Evolutionary conservation across 106 monocot species (phyloP).

Genomic region (Dioscorea dumetorum): DNA sequence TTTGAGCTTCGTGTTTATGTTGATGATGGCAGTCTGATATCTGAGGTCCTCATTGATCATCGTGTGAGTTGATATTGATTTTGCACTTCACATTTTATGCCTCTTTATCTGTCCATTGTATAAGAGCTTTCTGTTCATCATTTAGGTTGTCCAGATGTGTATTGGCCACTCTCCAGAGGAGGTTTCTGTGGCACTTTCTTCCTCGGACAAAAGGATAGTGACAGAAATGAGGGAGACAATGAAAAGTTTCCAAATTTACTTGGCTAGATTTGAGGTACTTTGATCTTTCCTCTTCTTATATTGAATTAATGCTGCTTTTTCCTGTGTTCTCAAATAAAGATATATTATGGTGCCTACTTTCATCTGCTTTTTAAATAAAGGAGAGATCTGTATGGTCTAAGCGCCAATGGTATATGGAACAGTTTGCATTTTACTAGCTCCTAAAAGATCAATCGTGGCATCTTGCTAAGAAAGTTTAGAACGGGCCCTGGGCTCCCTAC

Average conservation of each 20-base stretch:
- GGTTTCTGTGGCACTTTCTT: slow-evolving; percentile 61
- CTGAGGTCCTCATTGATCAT: slow-evolving; percentile 72
- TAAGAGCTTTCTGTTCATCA: not conserved
- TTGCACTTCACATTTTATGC: too few species aligned
- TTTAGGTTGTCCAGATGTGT: slow-evolving; percentile 63
- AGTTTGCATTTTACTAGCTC: not conserved
- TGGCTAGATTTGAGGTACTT: slow-evolving; percentile 80
- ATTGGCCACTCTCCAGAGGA: slow-evolving; percentile 72
- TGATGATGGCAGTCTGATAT: slow-evolving; percentile 96
- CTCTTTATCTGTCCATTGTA: not conserved
- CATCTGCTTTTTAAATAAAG: not conserved
- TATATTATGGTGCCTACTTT: not conserved
- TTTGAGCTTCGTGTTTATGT: slow-evolving; percentile 78
- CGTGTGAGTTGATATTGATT: slow-evolving; percentile 32
- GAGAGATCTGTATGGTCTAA: not conserved
- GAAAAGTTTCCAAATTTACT: slow-evolving; percentile 76
- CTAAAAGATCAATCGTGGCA: not conserved
- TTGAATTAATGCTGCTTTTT: not conserved
- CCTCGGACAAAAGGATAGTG: slow-evolving; percentile 37
- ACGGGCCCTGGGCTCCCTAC: not conserved
- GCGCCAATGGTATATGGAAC: not conserved
- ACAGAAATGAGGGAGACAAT: slow-evolving; percentile 58
- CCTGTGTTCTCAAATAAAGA: not conserved
- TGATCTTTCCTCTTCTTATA: not conserved
- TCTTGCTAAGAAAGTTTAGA: not conserved